Conservation (phyloP, 2,329 filamentous ascomycete genomes). For the Cordyceps militaris region DNA sequence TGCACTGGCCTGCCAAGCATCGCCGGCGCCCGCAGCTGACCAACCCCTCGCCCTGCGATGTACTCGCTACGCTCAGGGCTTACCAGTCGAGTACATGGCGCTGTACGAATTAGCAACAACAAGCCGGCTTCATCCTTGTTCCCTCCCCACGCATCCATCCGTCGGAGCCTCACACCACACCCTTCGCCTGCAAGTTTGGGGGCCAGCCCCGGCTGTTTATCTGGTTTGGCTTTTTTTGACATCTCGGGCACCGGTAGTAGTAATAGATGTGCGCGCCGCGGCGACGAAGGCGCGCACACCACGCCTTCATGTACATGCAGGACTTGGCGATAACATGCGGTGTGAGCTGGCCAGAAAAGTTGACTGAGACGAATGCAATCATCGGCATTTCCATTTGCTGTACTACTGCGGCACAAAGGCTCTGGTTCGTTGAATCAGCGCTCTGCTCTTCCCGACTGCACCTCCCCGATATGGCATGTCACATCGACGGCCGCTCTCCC, state of each 20-base stretch:
- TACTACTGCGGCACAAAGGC: neutral
- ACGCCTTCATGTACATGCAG: neutral
- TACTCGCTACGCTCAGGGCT: too few relatives aligned
- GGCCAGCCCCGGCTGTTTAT: neutral
- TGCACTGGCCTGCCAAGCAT: neutral
- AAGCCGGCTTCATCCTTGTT: neutral
- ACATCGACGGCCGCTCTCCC: neutral
- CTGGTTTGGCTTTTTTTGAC: neutral
- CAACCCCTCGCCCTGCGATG: neutral
- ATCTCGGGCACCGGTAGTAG: neutral
- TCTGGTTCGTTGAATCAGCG: too few relatives aligned
- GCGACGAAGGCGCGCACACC: neutral
- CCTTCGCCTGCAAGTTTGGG: neutral
- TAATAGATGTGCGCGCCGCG: neutral
- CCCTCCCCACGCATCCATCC: conserved; percentile 4
- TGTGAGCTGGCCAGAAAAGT: neutral
- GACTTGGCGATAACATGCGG: neutral
- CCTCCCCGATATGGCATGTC: neutral
- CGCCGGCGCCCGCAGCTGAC: neutral
- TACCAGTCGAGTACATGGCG: too few relatives aligned
- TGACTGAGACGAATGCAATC: neutral
- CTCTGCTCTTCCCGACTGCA: neutral
- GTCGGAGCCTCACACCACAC: conserved; percentile 4
- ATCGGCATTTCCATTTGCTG: neutral
- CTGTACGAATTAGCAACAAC: neutral